A percentile compares a stretch with the other conserved stretches of the same genome.
Evolutionary conservation across 176 grass and related monocot species (phyloP).

Genomic region (Phoenix dactylifera): DNA sequence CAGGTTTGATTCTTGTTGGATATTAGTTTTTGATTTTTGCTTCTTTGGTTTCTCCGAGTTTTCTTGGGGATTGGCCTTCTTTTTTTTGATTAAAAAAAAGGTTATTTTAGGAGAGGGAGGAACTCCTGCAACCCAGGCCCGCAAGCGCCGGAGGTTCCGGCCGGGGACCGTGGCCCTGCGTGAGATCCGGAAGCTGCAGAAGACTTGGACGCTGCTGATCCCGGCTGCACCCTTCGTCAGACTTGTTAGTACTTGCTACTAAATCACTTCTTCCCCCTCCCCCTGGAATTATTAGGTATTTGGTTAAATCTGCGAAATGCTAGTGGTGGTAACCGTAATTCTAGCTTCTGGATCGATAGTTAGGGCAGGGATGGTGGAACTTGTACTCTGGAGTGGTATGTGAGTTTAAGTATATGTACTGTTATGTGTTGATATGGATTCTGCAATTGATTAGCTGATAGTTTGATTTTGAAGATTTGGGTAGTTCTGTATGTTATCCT

Average conservation of each 20-base stretch:
- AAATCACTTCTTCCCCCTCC: background rate
- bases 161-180: slow-evolving; percentile 51
- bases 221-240: slow-evolving; percentile 47
- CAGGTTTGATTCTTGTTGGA: no score
- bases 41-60: background rate
- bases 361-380: no score
- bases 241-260: slow-evolving; percentile 31
- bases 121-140: slow-evolving; percentile 1
- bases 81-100: background rate
- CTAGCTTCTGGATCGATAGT: no score
- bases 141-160: slow-evolving; percentile 11
- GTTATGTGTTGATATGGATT: no score
- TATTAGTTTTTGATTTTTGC: background rate
- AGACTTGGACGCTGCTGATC: slow-evolving; percentile 30
- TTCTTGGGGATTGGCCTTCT: background rate
- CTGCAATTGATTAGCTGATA: no score
- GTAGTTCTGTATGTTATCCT: no score
- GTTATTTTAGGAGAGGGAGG: slow-evolving; percentile 4
- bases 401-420: no score
- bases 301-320: no score
- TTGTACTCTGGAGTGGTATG: no score
- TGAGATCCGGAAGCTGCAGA: slow-evolving; percentile 63
- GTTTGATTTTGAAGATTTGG: no score
- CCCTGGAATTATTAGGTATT: no score
- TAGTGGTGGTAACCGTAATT: no score